Conservation (phyloP, 345 rosid species). For the Rhizophora mangle region DNA sequence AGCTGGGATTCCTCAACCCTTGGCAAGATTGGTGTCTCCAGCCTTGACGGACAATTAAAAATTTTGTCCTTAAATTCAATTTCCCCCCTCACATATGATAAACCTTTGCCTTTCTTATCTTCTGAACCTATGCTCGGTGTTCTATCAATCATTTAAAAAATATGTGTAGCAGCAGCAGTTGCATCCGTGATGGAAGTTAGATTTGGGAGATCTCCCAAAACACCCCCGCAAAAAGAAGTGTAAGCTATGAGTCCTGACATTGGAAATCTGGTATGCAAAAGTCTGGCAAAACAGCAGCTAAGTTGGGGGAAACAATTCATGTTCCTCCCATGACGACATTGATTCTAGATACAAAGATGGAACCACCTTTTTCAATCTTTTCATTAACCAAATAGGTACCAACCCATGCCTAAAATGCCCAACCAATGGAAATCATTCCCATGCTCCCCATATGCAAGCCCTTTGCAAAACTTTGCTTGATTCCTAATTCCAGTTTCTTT, state of each 20-base stretch:
- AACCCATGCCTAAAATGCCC: conserved; percentile 66
- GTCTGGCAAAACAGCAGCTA: neutral
- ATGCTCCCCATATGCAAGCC: conserved; percentile 67
- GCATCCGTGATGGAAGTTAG: conserved; percentile 57
- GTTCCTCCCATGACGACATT: conserved; percentile 62
- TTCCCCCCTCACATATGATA: conserved; percentile 59
- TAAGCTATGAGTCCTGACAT: conserved; percentile 11
- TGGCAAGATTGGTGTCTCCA: conserved; percentile 48
- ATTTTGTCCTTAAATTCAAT: conserved; percentile 42
- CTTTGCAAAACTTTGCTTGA: conserved; percentile 56
- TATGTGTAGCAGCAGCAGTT: conserved; percentile 40
- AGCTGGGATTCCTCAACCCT: conserved; percentile 50
- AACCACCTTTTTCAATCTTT: conserved; percentile 53
- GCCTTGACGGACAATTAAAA: conserved; percentile 61
- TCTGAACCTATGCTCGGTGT: conserved; percentile 47
- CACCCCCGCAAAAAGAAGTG: conserved; percentile 35
- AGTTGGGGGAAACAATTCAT: conserved; percentile 25
- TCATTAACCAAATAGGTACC: conserved; percentile 57
- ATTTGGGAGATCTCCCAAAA: conserved; percentile 58
- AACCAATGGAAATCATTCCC: conserved; percentile 57
- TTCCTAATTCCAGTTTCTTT: conserved; percentile 45
- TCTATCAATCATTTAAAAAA: conserved; percentile 46
- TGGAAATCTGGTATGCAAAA: neutral
- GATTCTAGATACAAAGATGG: conserved; percentile 52
- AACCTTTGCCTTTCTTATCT: conserved; percentile 55